Conservation (phyloP, 495 filamentous ascomycete species). For the Aspergillus funiculosus region DNA sequence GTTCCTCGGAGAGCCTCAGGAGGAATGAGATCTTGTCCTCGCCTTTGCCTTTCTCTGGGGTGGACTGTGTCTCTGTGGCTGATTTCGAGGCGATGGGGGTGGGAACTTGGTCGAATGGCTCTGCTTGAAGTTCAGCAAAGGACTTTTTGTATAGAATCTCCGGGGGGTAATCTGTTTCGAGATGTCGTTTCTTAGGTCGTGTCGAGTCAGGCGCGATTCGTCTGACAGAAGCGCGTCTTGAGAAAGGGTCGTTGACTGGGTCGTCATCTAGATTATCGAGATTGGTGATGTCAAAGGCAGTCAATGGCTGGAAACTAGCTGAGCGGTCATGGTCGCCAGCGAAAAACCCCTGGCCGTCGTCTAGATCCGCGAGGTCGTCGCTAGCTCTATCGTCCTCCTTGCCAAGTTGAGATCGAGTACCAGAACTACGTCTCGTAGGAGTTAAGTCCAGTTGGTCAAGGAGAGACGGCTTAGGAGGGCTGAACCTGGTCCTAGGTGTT, state of each 20-base stretch:
- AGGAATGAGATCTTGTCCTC: slow-evolving; percentile 30
- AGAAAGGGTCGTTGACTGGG: slow-evolving; percentile 32
- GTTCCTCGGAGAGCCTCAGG: slow-evolving; percentile 27
- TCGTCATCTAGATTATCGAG: slow-evolving; percentile 32
- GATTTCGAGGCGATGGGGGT: slow-evolving; percentile 14
- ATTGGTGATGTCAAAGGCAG: slow-evolving; percentile 34
- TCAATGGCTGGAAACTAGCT: slow-evolving; percentile 28
- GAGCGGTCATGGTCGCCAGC: slow-evolving; percentile 19
- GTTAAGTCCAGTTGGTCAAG: slow-evolving; percentile 39
- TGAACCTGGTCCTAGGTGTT: slow-evolving; percentile 42
- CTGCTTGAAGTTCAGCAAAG: slow-evolving; percentile 39
- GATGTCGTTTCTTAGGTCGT: slow-evolving; percentile 28
- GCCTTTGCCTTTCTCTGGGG: slow-evolving; percentile 1
- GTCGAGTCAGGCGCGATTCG: slow-evolving; percentile 14
- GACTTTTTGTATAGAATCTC: slow-evolving; percentile 39
- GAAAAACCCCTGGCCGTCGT: slow-evolving; percentile 26
- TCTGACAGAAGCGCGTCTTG: slow-evolving; percentile 19
- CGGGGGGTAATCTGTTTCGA: slow-evolving; percentile 41
- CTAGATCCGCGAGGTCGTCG: slow-evolving; percentile 18
- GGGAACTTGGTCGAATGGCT: slow-evolving; percentile 40
- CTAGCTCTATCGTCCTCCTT: slow-evolving; percentile 5
- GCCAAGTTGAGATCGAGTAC: slow-evolving; percentile 27
- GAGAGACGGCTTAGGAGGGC: slow-evolving; percentile 40
- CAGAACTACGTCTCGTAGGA: slow-evolving; percentile 34
- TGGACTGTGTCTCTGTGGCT: slow-evolving; percentile 6